These are phyloP conservation scores for Trypethelium eluteriae DNA, from an alignment of 495 filamentous ascomycete species.

Conservation along the genomic window DNA sequence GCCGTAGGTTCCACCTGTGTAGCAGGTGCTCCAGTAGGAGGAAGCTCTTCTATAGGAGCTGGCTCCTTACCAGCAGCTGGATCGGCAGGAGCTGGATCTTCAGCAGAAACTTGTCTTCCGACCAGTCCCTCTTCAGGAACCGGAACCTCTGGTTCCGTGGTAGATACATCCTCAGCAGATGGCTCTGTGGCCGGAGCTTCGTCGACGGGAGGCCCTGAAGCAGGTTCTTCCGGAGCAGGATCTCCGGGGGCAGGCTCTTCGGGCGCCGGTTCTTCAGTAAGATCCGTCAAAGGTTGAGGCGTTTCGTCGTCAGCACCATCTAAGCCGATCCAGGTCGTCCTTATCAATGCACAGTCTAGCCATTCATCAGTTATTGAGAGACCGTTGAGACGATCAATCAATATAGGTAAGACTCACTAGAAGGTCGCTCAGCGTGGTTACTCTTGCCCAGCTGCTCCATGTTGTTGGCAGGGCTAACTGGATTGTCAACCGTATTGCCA, in stretches of 20 bases:
- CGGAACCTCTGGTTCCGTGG: not conserved
- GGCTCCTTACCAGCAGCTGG: not conserved
- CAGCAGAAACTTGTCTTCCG: not conserved
- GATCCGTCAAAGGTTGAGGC: not conserved
- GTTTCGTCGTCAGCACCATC: constrained; percentile 6
- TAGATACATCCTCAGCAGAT: not conserved
- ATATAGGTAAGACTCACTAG: not conserved
- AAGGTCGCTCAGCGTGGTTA: not conserved
- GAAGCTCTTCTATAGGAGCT: not conserved
- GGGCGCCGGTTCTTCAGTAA: not conserved
- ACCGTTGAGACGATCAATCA: not conserved
- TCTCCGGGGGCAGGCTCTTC: not conserved
- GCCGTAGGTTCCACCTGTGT: not conserved
- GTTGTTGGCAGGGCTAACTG: not conserved
- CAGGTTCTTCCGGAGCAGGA: not conserved
- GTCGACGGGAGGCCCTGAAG: not conserved
- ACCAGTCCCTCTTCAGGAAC: not conserved
- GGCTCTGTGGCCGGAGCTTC: not conserved
- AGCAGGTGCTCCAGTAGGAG: not conserved
- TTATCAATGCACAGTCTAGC: not conserved
- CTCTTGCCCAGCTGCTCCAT: not conserved
- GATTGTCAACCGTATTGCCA: not conserved
- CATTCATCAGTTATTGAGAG: not conserved
- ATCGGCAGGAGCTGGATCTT: not conserved
- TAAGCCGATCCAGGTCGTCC: not conserved